These are phyloP conservation scores for Phytophthora agathidicida DNA, from an alignment of 352 stramenopile genomes.

Conservation along the genomic window DNA sequence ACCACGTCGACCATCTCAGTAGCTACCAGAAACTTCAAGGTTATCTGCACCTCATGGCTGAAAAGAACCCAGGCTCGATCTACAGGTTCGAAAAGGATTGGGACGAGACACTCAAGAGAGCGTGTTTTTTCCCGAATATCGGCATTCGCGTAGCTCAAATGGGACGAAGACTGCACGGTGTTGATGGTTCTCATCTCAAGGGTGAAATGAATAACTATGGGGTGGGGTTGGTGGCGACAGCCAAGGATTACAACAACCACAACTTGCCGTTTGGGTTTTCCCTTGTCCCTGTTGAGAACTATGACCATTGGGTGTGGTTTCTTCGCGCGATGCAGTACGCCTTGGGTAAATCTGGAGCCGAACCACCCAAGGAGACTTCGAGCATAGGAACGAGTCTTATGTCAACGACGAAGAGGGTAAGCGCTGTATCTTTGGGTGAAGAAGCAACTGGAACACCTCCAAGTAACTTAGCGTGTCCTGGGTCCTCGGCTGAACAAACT, in stretches of 20 bases:
- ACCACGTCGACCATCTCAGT: not conserved
- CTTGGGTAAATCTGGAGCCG: not conserved
- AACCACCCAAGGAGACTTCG: too few relatives aligned
- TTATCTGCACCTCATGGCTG: slow-evolving; percentile 8
- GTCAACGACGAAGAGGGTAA: too few relatives aligned
- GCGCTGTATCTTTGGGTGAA: too few relatives aligned
- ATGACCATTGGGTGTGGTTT: slow-evolving; percentile 15
- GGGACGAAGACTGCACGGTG: not conserved
- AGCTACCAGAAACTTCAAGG: slow-evolving; percentile 11
- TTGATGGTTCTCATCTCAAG: slow-evolving; percentile 28
- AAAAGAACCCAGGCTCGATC: slow-evolving; percentile 13
- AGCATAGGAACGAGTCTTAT: too few relatives aligned
- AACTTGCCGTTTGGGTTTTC: slow-evolving; percentile 25
- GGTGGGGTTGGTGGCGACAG: slow-evolving; percentile 24
- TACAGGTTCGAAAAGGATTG: not conserved
- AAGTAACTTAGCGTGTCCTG: too few relatives aligned
- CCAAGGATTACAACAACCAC: slow-evolving; percentile 35
- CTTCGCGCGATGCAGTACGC: slow-evolving; percentile 1
- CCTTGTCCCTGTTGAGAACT: slow-evolving; percentile 24
- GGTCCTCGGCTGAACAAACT: too few relatives aligned
- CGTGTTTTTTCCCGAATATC: slow-evolving; percentile 11
- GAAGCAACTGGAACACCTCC: too few relatives aligned
- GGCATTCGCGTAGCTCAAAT: not conserved
- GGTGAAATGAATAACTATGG: slow-evolving; percentile 32
- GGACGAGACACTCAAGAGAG: slow-evolving; percentile 1